Conservation (phyloP, 1,139 yeast species). For the Pichia sp. region DNA sequence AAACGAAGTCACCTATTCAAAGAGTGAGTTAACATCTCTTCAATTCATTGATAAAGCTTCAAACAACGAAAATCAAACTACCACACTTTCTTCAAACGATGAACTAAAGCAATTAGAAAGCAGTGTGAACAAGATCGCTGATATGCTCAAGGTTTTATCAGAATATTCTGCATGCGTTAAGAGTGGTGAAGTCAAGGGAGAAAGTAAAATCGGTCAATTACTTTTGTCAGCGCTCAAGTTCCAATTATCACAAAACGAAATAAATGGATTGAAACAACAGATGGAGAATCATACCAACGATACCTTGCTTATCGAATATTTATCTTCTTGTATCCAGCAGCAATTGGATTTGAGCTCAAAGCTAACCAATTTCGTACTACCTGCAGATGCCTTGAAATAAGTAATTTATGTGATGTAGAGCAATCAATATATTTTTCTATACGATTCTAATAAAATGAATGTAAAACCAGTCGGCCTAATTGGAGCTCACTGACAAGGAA, state of each 20-base stretch:
- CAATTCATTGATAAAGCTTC: constrained; percentile 38
- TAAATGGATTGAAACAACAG: constrained; percentile 54
- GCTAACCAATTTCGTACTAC: constrained; percentile 50
- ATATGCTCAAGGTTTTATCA: constrained; percentile 55
- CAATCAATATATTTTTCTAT: neutral
- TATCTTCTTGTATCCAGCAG: constrained; percentile 81
- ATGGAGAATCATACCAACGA: constrained; percentile 78
- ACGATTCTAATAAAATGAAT: neutral
- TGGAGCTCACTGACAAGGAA: neutral
- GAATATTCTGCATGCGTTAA: constrained; percentile 44
- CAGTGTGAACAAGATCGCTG: constrained; percentile 53
- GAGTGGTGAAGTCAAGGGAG: constrained; percentile 43
- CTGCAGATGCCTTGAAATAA: constrained; percentile 27
- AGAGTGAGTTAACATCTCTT: constrained; percentile 55
- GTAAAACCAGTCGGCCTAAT: neutral
- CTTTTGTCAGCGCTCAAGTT: constrained; percentile 59
- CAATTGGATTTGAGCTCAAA: constrained; percentile 79
- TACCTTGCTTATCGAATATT: constrained; percentile 74
- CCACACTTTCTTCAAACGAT: constrained; percentile 30
- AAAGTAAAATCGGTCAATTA: constrained; percentile 60
- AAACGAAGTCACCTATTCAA: constrained; percentile 56
- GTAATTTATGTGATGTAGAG: neutral
- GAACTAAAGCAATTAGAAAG: constrained; percentile 49
- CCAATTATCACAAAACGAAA: constrained; percentile 57
- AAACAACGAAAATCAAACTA: constrained; percentile 33